A percentile compares a stretch with the other conserved stretches of the same genome.
Conservation (phyloP, 768 basidiomycete species). For the Xerocomellus amylosporus region DNA sequence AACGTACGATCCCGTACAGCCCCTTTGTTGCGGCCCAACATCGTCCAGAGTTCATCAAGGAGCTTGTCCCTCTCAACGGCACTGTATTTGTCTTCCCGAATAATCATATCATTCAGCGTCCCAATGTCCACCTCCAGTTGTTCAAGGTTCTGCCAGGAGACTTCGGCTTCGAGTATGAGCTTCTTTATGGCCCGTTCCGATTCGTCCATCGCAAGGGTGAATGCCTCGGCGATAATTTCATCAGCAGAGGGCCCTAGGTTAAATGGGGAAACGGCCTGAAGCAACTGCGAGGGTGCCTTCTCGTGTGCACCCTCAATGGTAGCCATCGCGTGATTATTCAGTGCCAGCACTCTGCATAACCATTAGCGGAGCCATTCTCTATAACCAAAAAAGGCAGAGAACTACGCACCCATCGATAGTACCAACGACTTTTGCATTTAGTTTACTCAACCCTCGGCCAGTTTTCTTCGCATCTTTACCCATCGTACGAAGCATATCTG, state of each 20-base stretch:
- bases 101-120: conserved; percentile 55
- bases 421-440: conserved; percentile 66
- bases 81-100: conserved; percentile 53
- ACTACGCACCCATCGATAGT: conserved; percentile 65
- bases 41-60: conserved; percentile 68
- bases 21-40: conserved; percentile 57
- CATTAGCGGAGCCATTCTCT: conserved; percentile 1
- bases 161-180: conserved; percentile 66
- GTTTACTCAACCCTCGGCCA: conserved; percentile 55
- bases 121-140: conserved; percentile 59
- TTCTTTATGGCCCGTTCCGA: conserved; percentile 51
- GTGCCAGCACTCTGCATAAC: conserved; percentile 57
- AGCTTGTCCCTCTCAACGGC: conserved; percentile 48
- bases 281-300: conserved; percentile 27
- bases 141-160: conserved; percentile 53
- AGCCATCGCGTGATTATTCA: conserved; percentile 68
- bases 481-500: conserved; percentile 50
- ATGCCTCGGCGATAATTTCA: conserved; percentile 51
- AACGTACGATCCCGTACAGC: conserved; percentile 49
- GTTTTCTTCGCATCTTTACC: conserved; percentile 59
- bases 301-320: conserved; percentile 44
- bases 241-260: conserved; percentile 33
- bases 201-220: conserved; percentile 60
- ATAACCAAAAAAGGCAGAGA: background rate
- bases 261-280: conserved; percentile 43